Evolutionary conservation across 2,329 filamentous ascomycete genomes (phyloP).

Genomic region (Fusarium protoensiforme): DNA sequence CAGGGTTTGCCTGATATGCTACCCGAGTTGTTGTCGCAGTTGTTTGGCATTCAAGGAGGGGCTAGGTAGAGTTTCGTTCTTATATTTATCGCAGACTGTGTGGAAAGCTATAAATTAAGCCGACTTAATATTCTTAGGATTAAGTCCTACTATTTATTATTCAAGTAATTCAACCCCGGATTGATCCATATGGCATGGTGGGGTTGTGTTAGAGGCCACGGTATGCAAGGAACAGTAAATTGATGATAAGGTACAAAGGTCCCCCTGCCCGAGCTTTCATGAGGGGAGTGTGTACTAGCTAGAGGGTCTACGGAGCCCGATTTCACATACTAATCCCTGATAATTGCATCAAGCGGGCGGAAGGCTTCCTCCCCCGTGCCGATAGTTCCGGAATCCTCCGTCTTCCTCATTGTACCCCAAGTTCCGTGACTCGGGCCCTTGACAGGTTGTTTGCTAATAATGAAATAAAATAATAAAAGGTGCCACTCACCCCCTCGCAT

Average conservation of each 20-base stretch:
- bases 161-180: too few relatives aligned
- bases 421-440: not conserved
- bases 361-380: not conserved
- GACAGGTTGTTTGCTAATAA: not conserved
- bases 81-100: too few relatives aligned
- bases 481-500: not conserved
- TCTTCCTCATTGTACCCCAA: not conserved
- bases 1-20: constrained; percentile 36
- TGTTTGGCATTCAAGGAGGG: not conserved
- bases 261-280: not conserved
- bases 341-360: not conserved
- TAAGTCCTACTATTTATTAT: too few relatives aligned
- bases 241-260: not conserved
- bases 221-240: not conserved
- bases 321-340: not conserved
- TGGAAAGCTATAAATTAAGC: too few relatives aligned
- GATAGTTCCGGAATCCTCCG: not conserved
- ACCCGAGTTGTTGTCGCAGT: not conserved
- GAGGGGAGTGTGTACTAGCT: not conserved
- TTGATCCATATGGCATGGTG: too few relatives aligned
- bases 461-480: not conserved
- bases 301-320: not conserved
- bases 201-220: too few relatives aligned
- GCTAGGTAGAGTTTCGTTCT: too few relatives aligned
- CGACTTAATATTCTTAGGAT: too few relatives aligned